phyloP scores from a whole-genome alignment of 108 stramenopile species.

The Schizochytrium sp. region DNA sequence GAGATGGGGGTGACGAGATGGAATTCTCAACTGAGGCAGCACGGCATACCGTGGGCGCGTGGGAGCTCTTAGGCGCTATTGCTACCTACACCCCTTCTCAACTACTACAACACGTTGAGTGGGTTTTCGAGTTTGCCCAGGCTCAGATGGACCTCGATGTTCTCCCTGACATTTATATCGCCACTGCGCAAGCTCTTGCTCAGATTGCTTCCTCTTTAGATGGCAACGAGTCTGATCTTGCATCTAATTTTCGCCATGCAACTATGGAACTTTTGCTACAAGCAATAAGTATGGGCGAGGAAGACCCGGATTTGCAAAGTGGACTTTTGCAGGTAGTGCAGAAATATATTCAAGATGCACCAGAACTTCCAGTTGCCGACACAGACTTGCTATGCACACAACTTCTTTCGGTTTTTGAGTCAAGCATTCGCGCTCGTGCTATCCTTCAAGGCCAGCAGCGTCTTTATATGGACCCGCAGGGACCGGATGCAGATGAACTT shows the following conservation, averaged over 20 bases:
- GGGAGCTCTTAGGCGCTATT: neutral
- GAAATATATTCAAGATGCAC: neutral
- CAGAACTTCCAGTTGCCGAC: neutral
- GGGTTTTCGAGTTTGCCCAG: neutral
- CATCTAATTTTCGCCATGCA: neutral
- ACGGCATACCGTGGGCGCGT: no score
- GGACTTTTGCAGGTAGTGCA: neutral
- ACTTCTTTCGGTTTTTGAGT: neutral
- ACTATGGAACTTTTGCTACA: neutral
- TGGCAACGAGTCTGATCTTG: neutral
- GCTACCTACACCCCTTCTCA: neutral
- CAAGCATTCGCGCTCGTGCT: neutral
- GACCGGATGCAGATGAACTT: neutral
- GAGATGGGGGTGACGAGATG: no score
- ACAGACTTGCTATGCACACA: neutral
- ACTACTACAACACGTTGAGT: neutral
- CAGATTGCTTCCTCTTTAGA: neutral
- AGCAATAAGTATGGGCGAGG: neutral
- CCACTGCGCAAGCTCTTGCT: neutral
- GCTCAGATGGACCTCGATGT: neutral
- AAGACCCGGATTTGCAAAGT: neutral
- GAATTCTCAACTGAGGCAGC: no score
- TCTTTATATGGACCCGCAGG: neutral
- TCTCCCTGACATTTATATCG: neutral
- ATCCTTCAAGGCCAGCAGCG: neutral